These are phyloP conservation scores for Chrysoporthe puriensis DNA, from an alignment of 2,329 filamentous ascomycete genomes.

Conservation along the genomic window DNA sequence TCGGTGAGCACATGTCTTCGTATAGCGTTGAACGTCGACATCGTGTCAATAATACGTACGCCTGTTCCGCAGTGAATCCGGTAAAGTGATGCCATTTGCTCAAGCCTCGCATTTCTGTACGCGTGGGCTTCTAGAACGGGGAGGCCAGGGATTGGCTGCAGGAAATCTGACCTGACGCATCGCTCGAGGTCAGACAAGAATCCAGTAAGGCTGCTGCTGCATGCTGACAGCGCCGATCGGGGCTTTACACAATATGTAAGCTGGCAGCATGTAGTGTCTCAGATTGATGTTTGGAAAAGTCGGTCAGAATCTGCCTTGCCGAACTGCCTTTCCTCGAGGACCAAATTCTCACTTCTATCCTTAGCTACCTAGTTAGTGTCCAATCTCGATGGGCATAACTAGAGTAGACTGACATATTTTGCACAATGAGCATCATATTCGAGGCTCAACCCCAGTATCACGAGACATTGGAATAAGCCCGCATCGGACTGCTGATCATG, in stretches of 20 bases:
- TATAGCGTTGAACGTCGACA: not conserved
- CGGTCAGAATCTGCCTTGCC: not conserved
- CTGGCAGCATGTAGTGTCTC: not conserved
- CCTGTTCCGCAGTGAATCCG: not conserved
- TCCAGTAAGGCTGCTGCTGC: not conserved
- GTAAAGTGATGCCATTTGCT: not conserved
- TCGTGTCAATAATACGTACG: not conserved
- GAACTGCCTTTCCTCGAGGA: not conserved
- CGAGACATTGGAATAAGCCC: not conserved
- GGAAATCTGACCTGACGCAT: not conserved
- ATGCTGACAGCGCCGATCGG: not conserved
- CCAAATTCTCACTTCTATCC: not conserved
- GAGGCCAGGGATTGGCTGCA: not conserved
- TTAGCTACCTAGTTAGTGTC: not conserved
- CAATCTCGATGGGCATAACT: not conserved
- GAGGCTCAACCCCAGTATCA: not conserved
- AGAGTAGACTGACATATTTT: not conserved
- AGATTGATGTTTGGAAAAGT: not conserved
- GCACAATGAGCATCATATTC: not conserved
- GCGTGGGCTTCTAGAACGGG: not conserved
- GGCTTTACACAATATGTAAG: slow-evolving; percentile 1
- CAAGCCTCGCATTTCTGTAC: not conserved
- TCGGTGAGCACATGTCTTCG: not conserved
- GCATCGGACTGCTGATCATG: not conserved
- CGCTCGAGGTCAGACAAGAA: not conserved